Conservation (phyloP, 192 early-diverging fungal species). For the Jimgerdemannia lactiflua region DNA sequence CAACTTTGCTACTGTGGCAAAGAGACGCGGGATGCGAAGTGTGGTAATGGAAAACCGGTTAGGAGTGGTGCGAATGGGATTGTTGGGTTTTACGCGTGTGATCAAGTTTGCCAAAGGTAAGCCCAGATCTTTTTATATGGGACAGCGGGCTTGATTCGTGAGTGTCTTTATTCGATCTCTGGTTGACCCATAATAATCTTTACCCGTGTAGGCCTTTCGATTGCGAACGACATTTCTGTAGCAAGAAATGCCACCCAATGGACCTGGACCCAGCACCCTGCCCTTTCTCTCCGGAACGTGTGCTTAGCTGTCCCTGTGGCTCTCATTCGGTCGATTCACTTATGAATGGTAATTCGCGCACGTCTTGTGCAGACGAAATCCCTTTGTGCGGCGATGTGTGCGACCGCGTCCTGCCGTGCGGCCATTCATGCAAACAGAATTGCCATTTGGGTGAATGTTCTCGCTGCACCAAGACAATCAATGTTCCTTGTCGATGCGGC, state of each 20-base stretch:
- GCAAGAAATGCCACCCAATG: conserved; percentile 50
- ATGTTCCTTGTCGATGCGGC: conserved; percentile 63
- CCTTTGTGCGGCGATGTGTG: conserved; percentile 63
- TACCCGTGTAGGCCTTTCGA: conserved; percentile 29
- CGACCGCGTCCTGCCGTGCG: conserved; percentile 54
- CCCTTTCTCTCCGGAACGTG: conserved; percentile 44
- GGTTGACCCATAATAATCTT: no score
- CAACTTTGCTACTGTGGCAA: conserved; percentile 74
- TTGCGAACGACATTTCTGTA: conserved; percentile 52
- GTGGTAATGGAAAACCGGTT: conserved; percentile 52
- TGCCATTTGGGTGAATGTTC: conserved; percentile 66
- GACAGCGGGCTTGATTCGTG: no score
- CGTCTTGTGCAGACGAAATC: conserved; percentile 49
- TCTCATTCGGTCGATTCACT: conserved; percentile 28
- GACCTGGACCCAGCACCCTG: conserved; percentile 36
- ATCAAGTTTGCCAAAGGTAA: conserved; percentile 45
- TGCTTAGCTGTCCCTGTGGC: conserved; percentile 55
- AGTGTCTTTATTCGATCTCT: no score
- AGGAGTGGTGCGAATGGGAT: conserved; percentile 27
- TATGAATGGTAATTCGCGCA: conserved; percentile 23
- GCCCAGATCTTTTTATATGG: neutral
- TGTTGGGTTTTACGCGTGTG: conserved; percentile 52
- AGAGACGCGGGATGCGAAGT: conserved; percentile 47
- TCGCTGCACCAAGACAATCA: conserved; percentile 52
- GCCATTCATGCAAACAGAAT: conserved; percentile 52